These are phyloP conservation scores for Sporothrix phasma DNA, from an alignment of 2,329 filamentous ascomycete genomes.

Conservation along the genomic window DNA sequence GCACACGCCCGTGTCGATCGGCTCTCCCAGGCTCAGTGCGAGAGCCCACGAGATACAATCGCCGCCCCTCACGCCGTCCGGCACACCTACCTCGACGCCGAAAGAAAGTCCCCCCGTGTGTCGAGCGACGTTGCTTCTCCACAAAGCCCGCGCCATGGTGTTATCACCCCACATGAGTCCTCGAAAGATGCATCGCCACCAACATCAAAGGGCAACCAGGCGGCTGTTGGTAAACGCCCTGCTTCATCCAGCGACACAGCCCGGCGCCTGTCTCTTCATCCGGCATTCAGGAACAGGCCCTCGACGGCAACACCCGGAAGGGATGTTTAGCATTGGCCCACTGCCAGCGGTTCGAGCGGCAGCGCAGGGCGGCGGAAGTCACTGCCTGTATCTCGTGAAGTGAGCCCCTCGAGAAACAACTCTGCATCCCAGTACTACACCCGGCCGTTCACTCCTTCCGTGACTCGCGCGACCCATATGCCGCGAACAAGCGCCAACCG, in stretches of 20 bases:
- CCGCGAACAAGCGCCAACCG: slow-evolving; percentile 66
- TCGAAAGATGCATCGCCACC: slow-evolving; percentile 41
- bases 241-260: slow-evolving; percentile 31
- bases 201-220: slow-evolving; percentile 29
- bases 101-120: slow-evolving; percentile 23
- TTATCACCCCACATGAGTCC: slow-evolving; percentile 60
- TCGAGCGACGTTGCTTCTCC: slow-evolving; percentile 17
- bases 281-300: slow-evolving; percentile 25
- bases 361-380: slow-evolving; percentile 32
- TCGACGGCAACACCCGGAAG: slow-evolving; percentile 35
- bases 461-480: slow-evolving; percentile 76
- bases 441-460: slow-evolving; percentile 67
- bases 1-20: slow-evolving; percentile 52
- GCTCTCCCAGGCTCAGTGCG: slow-evolving; percentile 60
- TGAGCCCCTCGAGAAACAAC: slow-evolving; percentile 51
- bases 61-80: slow-evolving; percentile 80
- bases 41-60: slow-evolving; percentile 66
- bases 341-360: slow-evolving; percentile 26
- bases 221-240: slow-evolving; percentile 30
- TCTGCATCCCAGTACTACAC: slow-evolving; percentile 55
- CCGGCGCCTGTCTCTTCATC: slow-evolving; percentile 30
- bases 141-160: slow-evolving; percentile 21
- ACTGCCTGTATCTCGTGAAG: slow-evolving; percentile 48
- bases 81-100: slow-evolving; percentile 43
- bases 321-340: slow-evolving; percentile 44